Evolutionary conservation across 495 filamentous ascomycete species (phyloP), one percentile per base, ranked within the genome.

Genomic region (Aspergillus sclerotiicarbonarius): DNA sequence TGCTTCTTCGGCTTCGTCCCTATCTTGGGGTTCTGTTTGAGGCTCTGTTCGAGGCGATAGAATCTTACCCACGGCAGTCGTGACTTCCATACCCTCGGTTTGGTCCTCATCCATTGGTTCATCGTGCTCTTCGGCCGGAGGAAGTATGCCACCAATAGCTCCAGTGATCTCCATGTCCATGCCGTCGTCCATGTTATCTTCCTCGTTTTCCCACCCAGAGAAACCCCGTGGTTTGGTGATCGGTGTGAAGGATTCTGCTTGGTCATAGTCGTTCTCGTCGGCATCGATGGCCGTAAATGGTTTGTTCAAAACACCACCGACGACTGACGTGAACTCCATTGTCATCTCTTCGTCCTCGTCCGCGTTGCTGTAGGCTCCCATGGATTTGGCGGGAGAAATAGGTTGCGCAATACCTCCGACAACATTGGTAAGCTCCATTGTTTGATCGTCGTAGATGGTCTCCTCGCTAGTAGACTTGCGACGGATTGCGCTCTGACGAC

Each of bases 351-450:
- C 85, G 43, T 84, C 78, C 41, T 90, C 87, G 51, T 87, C 75
- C 8, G 48, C 66, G 31, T 73, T 64, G 60, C 75, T 71, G 51
- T 69, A 57, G 47, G 69, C 51, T 54, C 69, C 71, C 50, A 67
- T 67, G 32, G 71, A 75, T 31, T 71, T 69, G 21, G 67, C 69
- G n/a, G 74, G 69, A 20, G 74, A 72, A 18, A 57, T 44, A 25
- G 68, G 55, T 41, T 63, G 61, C 20, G 73, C 64, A 52, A 87
- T 91, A 21, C 84, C 83, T 50, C 91, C 90, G 46, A 92, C 75
- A 37, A 84, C 88, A 62, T 79, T 84, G 3, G 89, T 94, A 53
- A 95, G 77, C 56, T 93, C 87, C 88, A 92, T 89, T 2, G 90
- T 86, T 65, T 84, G 80, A 37, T 91, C 85, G 20, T 78, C 77